These are phyloP conservation scores for Sporisorium graminicola DNA, from an alignment of 1,284 basidiomycete species.

Conservation along the genomic window DNA sequence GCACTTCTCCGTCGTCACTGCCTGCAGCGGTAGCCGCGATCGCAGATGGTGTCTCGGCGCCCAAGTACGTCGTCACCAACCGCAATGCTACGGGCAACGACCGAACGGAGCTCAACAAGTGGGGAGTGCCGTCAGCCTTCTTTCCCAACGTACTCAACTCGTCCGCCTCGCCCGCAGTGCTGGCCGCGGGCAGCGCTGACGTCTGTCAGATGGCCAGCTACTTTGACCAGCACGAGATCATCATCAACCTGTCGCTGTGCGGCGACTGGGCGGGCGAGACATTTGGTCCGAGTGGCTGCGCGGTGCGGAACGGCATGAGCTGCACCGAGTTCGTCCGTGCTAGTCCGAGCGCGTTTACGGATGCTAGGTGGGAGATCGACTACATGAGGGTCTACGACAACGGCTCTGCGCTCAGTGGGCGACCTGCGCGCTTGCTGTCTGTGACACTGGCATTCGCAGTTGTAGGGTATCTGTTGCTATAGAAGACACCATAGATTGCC, in stretches of 20 bases:
- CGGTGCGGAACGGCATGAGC: constrained; percentile 22
- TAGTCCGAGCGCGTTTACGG: constrained; percentile 42
- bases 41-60: constrained; percentile 38
- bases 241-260: constrained; percentile 55
- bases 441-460: constrained; percentile 1
- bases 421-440: constrained; percentile 5
- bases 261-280: constrained; percentile 50
- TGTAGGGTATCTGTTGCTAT: constrained; percentile 6
- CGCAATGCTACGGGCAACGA: constrained; percentile 47
- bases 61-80: constrained; percentile 41
- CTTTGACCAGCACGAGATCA: constrained; percentile 57
- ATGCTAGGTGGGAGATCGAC: constrained; percentile 63
- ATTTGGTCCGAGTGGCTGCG: constrained; percentile 32
- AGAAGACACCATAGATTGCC: background rate
- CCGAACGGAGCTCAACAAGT: constrained; percentile 32
- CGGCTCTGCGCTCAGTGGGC: constrained; percentile 1
- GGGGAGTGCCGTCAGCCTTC: constrained; percentile 55
- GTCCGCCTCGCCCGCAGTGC: constrained; percentile 8
- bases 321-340: constrained; percentile 56
- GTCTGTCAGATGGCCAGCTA: constrained; percentile 49
- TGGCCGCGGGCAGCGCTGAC: constrained; percentile 18
- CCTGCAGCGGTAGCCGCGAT: constrained; percentile 39
- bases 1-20: constrained; percentile 14
- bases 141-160: constrained; percentile 49
- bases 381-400: constrained; percentile 58